Percentiles rank a stretch among this genome's conserved stretches.
phyloP scores from a whole-genome alignment of 192 early-diverging fungal species.

The Coemansia sp. region DNA sequence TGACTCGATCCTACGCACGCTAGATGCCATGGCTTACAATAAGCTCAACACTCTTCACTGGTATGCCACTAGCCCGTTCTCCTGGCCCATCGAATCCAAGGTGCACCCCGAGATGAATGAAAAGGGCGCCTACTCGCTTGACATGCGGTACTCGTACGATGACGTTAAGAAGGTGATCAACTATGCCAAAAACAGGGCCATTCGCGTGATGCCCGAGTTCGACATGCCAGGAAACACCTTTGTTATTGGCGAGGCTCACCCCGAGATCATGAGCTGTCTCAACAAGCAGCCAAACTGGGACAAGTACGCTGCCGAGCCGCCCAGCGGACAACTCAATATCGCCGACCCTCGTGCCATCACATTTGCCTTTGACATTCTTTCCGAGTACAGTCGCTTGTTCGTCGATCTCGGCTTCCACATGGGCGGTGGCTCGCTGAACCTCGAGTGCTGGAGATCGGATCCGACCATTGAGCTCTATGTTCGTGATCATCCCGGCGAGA shows the following conservation, averaged over 20 bases:
- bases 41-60: slow-evolving; percentile 82
- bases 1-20: slow-evolving; percentile 57
- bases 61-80: slow-evolving; percentile 67
- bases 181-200: slow-evolving; percentile 71
- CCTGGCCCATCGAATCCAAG: slow-evolving; percentile 71
- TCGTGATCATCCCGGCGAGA: slow-evolving; percentile 49
- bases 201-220: slow-evolving; percentile 86
- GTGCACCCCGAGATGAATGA: slow-evolving; percentile 60
- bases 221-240: slow-evolving; percentile 80
- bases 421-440: slow-evolving; percentile 69
- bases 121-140: slow-evolving; percentile 64
- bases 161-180: slow-evolving; percentile 70
- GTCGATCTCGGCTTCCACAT: slow-evolving; percentile 69
- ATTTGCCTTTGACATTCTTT: slow-evolving; percentile 63
- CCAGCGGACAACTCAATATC: slow-evolving; percentile 80
- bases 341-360: slow-evolving; percentile 62
- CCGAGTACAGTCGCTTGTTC: slow-evolving; percentile 67
- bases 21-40: slow-evolving; percentile 67
- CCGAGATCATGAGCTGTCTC: slow-evolving; percentile 62
- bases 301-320: slow-evolving; percentile 65
- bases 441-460: slow-evolving; percentile 66
- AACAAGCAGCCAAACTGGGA: slow-evolving; percentile 63
- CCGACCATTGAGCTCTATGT: slow-evolving; percentile 43
- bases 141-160: slow-evolving; percentile 67
- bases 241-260: slow-evolving; percentile 56